Evolutionary conservation across 2,329 filamentous ascomycete genomes (phyloP), one percentile per base, ranked within the genome.

Genomic region (Periconia sp.): DNA sequence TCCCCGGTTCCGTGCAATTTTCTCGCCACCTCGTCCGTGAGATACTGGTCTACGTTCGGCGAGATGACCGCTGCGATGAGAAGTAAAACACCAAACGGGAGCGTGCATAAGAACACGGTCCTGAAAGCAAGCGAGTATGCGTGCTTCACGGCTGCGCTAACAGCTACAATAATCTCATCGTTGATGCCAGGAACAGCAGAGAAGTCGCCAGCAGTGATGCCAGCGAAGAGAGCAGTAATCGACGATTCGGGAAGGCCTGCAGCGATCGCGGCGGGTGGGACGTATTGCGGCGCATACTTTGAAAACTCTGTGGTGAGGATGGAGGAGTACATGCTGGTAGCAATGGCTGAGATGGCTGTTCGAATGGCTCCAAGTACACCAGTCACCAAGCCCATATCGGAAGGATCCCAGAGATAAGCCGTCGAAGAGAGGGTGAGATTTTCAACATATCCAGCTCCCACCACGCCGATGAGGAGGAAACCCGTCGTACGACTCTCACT

Each of bases 331-430:
- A 65, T 36, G 2, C 55, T 43, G 29, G 57, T 50, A 7, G 59
- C 58, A 7, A 66, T 54, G 3, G 61, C 56, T n/a, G 61, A 61
- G 10, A 52, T 58, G 18, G 56, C 55, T 7, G 69, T 68, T 25
- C 75, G 71, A 40, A 77, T 72, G 17, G 68, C 72, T n/a, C 72
- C 74, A 33, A 77, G 61, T 19, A 73, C 67, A 13, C 75, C 75
- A 0, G 69, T 71, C 9, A 73, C 73, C 12, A 77, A 66, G 12
- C 75, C 74, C 31, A 77, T 76, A 46, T 78, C 75, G 48, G 75
- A 70, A 4, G 75, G 63, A 43, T 74, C 74, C 57, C 70, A 75
- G 29, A 78, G 68, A 8, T 76, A 66, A 2, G 73, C 72, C 18
- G 78, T 72, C 6, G 71, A 72, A 1, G 73, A 70, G 36, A 75